phyloP scores from a whole-genome alignment of 495 filamentous ascomycete genomes.

The Aspergillus sparsus region DNA sequence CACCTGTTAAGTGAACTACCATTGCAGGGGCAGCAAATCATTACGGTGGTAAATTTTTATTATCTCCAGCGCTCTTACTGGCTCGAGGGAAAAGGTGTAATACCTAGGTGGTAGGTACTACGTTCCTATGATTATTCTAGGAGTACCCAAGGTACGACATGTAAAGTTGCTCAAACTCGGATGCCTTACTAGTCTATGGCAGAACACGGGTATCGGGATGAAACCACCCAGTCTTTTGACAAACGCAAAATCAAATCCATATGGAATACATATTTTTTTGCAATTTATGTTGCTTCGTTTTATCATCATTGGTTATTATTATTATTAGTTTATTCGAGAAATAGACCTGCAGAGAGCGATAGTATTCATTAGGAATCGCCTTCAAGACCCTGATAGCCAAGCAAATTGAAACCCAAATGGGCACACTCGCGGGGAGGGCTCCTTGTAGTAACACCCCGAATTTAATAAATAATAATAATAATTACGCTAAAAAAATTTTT shows the following conservation, averaged over 20 bases:
- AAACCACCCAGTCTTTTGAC: not conserved
- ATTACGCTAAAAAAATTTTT: constrained; percentile 17
- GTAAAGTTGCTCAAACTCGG: constrained; percentile 15
- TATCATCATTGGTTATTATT: not conserved
- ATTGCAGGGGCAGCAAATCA: constrained; percentile 19
- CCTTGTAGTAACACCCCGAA: constrained; percentile 6
- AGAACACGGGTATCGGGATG: constrained; percentile 5
- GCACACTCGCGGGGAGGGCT: constrained; percentile 21
- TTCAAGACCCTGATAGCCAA: constrained; percentile 13
- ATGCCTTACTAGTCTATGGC: constrained; percentile 9
- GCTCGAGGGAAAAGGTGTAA: constrained; percentile 8
- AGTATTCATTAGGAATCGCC: not conserved
- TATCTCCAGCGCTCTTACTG: constrained; percentile 8
- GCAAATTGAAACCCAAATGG: constrained; percentile 7
- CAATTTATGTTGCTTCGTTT: too few species aligned
- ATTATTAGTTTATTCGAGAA: too few species aligned
- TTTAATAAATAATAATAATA: constrained; percentile 7
- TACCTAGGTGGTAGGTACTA: not conserved
- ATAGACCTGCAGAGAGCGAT: too few species aligned
- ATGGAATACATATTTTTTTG: not conserved
- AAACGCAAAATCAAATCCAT: constrained; percentile 3
- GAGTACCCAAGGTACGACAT: constrained; percentile 21
- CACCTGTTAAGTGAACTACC: constrained; percentile 10
- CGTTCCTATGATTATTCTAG: constrained; percentile 8
- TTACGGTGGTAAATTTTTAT: constrained; percentile 15